Evolutionary conservation across 1,284 basidiomycete genomes (phyloP).

Genomic region (Moesziomyces parantarcticus): DNA sequence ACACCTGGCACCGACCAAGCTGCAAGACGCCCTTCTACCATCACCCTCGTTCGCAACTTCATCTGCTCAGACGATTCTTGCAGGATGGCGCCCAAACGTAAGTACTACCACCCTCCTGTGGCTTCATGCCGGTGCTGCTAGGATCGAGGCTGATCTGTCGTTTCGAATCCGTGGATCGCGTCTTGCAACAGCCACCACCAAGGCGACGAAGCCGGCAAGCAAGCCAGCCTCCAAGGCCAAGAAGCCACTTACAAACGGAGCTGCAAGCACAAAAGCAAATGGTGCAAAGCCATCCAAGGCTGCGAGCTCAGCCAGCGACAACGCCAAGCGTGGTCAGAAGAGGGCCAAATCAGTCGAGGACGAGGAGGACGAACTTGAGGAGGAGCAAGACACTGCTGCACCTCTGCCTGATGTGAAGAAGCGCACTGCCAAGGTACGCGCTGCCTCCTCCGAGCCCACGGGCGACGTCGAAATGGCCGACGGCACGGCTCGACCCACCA

Average conservation of each 20-base stretch:
- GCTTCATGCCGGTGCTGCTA: background rate
- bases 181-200: slow-evolving; percentile 15
- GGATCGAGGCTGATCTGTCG: slow-evolving; percentile 10
- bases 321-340: slow-evolving; percentile 38
- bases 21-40: too few species aligned
- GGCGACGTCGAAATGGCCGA: slow-evolving; percentile 34
- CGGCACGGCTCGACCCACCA: slow-evolving; percentile 33
- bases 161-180: background rate
- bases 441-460: slow-evolving; percentile 23
- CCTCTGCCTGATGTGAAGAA: slow-evolving; percentile 41
- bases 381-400: slow-evolving; percentile 33
- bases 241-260: slow-evolving; percentile 16
- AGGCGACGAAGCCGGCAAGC: slow-evolving; percentile 24
- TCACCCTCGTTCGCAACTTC: background rate
- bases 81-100: slow-evolving; percentile 37
- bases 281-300: slow-evolving; percentile 14
- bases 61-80: background rate
- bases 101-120: background rate
- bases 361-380: slow-evolving; percentile 40
- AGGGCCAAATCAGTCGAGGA: slow-evolving; percentile 35
- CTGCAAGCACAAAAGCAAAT: slow-evolving; percentile 13
- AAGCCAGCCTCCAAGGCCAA: slow-evolving; percentile 23
- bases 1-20: background rate
- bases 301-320: slow-evolving; percentile 3
- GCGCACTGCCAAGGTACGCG: slow-evolving; percentile 20